A percentile compares a stretch with the other conserved stretches of the same genome.
Conservation (phyloP, 2,329 filamentous ascomycete species). For the Aspergillus sp. region DNA sequence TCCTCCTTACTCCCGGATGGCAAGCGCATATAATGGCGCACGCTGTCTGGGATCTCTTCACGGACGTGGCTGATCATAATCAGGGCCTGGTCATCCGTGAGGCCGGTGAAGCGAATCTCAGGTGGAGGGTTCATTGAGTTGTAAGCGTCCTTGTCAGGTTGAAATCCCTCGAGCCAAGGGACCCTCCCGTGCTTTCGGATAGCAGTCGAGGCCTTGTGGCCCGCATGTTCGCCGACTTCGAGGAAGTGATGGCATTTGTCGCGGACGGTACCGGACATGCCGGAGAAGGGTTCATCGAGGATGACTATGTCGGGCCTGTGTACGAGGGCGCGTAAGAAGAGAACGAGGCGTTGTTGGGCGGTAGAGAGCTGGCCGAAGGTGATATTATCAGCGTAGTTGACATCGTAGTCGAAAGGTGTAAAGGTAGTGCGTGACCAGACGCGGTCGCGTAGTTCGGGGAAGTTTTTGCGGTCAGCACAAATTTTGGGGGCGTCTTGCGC, state of each 20-base stretch:
- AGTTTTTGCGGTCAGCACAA: constrained; percentile 13
- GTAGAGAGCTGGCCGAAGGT: constrained; percentile 67
- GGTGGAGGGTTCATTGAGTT: neutral
- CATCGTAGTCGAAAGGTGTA: constrained; percentile 31
- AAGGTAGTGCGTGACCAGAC: constrained; percentile 10
- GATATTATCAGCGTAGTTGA: constrained; percentile 74
- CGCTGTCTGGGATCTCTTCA: constrained; percentile 84
- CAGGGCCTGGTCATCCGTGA: constrained; percentile 75
- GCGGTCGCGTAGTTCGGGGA: constrained; percentile 25
- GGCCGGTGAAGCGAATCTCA: constrained; percentile 50
- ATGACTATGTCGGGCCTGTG: constrained; percentile 82
- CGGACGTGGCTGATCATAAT: constrained; percentile 91
- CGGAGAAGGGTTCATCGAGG: constrained; percentile 85
- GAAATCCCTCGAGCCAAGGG: constrained; percentile 21
- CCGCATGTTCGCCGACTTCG: constrained; percentile 60
- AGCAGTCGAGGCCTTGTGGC: constrained; percentile 23
- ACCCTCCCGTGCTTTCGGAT: constrained; percentile 17
- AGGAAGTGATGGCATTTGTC: constrained; percentile 87
- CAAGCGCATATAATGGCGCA: constrained; percentile 84
- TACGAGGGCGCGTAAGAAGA: constrained; percentile 81
- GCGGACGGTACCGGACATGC: constrained; percentile 79
- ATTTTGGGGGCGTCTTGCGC: constrained; percentile 21
- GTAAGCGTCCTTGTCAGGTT: neutral
- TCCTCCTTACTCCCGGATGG: constrained; percentile 51
- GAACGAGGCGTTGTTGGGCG: constrained; percentile 72